These are phyloP conservation scores for Leishmania tarentolae DNA, from an alignment of 208 protist species.

Conservation along the genomic window DNA sequence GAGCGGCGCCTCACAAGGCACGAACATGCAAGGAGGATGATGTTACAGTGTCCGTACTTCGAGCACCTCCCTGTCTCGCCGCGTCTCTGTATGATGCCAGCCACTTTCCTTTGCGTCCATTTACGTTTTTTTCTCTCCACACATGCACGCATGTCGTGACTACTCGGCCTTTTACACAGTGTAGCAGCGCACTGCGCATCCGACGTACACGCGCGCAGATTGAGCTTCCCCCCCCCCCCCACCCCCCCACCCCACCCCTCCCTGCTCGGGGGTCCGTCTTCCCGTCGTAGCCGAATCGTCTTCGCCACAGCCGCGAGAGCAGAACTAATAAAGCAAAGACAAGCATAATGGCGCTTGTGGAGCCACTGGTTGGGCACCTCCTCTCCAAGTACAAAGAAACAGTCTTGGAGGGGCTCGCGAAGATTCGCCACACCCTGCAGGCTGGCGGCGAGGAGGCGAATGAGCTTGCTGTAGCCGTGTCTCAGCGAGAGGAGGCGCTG, in stretches of 20 bases:
- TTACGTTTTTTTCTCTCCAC: not conserved
- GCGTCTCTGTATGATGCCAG: not conserved
- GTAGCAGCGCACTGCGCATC: not conserved
- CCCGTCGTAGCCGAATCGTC: not conserved
- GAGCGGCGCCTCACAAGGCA: not conserved
- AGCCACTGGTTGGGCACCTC: conserved; percentile 80
- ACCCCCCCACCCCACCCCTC: not conserved
- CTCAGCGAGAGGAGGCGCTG: conserved; percentile 65
- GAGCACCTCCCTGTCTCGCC: not conserved
- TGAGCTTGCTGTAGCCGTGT: conserved; percentile 55
- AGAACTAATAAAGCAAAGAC: not conserved
- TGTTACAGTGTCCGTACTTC: not conserved
- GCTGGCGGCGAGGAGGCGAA: conserved; percentile 36
- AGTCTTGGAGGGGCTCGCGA: conserved; percentile 74
- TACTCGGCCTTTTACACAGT: not conserved
- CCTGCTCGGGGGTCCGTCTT: not conserved
- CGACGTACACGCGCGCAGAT: not conserved
- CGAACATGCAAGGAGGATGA: not conserved
- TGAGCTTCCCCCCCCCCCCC: not conserved
- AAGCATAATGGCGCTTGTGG: conserved; percentile 66
- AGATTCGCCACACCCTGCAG: conserved; percentile 46
- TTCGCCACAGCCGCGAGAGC: not conserved
- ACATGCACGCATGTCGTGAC: not conserved
- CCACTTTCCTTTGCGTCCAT: not conserved
- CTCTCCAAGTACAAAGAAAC: conserved; percentile 87